Percentiles rank a stretch among this genome's conserved stretches.
Conservation (phyloP, 2,329 filamentous ascomycete species). For the Alternaria sp. region DNA sequence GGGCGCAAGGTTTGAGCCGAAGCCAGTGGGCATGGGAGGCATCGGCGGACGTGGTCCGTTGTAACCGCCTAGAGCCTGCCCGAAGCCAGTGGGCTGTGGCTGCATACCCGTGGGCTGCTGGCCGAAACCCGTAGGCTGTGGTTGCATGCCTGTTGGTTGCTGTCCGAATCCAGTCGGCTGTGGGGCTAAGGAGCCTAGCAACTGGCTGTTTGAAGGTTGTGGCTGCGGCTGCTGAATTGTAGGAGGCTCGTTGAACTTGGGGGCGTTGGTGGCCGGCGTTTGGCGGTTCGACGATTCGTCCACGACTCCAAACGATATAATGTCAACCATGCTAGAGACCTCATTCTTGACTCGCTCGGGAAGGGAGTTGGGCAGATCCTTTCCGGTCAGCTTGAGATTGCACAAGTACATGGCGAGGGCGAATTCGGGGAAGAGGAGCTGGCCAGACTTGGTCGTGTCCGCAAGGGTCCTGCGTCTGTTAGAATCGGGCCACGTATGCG, state of each 20-base stretch:
- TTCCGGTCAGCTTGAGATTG: conserved; percentile 89
- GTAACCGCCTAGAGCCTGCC: conserved; percentile 80
- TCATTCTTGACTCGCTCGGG: conserved; percentile 93
- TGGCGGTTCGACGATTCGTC: conserved; percentile 68
- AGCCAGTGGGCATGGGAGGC: conserved; percentile 73
- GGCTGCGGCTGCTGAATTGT: conserved; percentile 59
- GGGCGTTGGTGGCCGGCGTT: conserved; percentile 67
- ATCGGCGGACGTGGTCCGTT: conserved; percentile 79
- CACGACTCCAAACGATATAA: conserved; percentile 91
- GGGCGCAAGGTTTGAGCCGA: conserved; percentile 59
- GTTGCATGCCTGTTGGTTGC: conserved; percentile 64
- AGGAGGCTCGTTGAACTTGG: conserved; percentile 70
- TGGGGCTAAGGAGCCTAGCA: conserved; percentile 63
- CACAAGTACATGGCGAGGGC: conserved; percentile 98
- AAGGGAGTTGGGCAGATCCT: conserved; percentile 73
- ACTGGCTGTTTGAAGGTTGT: conserved; percentile 73
- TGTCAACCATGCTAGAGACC: conserved; percentile 99
- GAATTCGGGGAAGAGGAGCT: conserved; percentile 96
- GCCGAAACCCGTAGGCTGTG: conserved; percentile 50
- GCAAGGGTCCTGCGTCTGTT: conserved; percentile 73
- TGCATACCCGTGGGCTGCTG: conserved; percentile 42
- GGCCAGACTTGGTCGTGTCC: conserved; percentile 94
- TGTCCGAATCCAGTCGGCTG: conserved; percentile 63
- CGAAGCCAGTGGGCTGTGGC: conserved; percentile 58
- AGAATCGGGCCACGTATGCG: conserved; percentile 9